Base-by-base conservation (phyloP, 192 early-diverging fungal species). In the Glomus cerebriforme region DNA sequence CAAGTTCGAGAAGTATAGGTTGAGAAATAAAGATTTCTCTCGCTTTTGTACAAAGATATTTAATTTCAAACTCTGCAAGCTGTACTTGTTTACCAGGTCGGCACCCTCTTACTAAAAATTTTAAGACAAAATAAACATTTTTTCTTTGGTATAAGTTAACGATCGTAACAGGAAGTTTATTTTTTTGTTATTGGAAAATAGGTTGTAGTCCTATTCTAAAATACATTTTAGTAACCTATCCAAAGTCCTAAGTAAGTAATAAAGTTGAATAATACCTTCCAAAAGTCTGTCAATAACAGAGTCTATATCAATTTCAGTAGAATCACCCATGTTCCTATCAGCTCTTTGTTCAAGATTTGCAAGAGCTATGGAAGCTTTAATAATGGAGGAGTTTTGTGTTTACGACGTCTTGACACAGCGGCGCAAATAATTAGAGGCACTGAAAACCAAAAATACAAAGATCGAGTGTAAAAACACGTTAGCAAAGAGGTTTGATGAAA, bases 21-120 rank as follows among this genome's bases (percentile, higher is more conserved):
- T 96, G 97, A 84, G 82, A 91, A 82, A 99, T 93, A 84, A 99
- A 97, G 75, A 98, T 94, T 82, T 99, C 97, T 58, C 97, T 91
- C 39, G 95, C 93, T 73, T 94, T 96, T 76, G 89, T 92, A 88
- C 97, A 99, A 47, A 99, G 89, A 85, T 89, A 98, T 75, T 94
- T 92, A 83, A 99, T 97, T 88, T 99, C 97, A 79, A 95, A 87
- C 85, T 99, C 97, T 59, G 90, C 92, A 37, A 99, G 92, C 82
- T 96, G 94, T 15, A 99, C 97, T 86, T 99, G 96, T 83, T 96
- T 95, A 34, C 97, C 97, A 58, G 97, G 97, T 80, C 96, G 89
- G 79, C 93, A 93, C 81, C 97, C 97, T 80, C 97, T 88, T 62
- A 99, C 97, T 98, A 84, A 32, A 63, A 45, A 68, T 31, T 43